Evolutionary conservation across 2,329 filamentous ascomycete species (phyloP).

Genomic region (Fusarium sp.): DNA sequence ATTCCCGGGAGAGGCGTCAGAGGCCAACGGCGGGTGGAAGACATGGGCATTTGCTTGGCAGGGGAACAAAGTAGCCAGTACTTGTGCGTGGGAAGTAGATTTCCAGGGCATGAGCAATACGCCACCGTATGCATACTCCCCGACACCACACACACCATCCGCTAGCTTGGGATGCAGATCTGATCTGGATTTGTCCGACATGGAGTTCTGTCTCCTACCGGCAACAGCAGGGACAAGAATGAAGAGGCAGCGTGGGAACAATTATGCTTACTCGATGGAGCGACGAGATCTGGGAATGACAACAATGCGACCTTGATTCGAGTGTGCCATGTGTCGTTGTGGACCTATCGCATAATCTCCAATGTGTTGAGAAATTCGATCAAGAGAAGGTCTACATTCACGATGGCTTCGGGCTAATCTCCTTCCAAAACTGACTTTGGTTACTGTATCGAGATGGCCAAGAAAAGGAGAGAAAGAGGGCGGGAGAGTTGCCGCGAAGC

Average conservation of each 20-base stretch:
- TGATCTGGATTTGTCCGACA: conserved; percentile 29
- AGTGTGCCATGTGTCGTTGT: not conserved
- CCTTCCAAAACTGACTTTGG: not conserved
- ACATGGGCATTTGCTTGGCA: conserved; percentile 15
- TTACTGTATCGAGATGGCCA: conserved; percentile 20
- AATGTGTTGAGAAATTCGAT: not conserved
- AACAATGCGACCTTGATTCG: not conserved
- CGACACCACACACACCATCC: conserved; percentile 27
- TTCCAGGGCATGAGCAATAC: conserved; percentile 8
- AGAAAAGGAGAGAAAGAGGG: conserved; percentile 3
- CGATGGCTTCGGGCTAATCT: not conserved
- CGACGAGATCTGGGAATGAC: conserved; percentile 20
- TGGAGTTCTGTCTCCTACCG: conserved; percentile 10
- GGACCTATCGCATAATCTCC: not conserved
- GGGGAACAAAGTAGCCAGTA: conserved; percentile 24
- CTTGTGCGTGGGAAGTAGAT: not conserved
- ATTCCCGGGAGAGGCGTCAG: conserved; percentile 32
- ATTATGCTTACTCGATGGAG: conserved; percentile 8
- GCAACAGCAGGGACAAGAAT: not conserved
- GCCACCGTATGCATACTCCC: conserved; percentile 32
- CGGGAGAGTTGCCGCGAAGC: not conserved
- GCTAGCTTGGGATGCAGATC: conserved; percentile 21
- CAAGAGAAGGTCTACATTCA: conserved; percentile 10
- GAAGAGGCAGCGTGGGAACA: not conserved
- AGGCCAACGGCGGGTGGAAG: conserved; percentile 20